Conservation (phyloP, 495 filamentous ascomycete genomes). For the Poronia punctata region DNA sequence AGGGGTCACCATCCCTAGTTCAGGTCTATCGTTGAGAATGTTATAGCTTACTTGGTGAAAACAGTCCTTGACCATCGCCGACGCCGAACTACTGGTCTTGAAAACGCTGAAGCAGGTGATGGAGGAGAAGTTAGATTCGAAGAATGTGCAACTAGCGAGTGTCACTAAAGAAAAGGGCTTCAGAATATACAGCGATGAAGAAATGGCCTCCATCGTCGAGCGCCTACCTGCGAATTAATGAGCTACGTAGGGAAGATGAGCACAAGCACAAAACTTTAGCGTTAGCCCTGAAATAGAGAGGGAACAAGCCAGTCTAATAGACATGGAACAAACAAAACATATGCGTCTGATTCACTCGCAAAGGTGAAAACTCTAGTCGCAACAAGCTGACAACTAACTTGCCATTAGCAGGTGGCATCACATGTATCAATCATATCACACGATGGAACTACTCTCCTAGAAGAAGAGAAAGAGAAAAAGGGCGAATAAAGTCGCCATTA, state of each 20-base stretch:
- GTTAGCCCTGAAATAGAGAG: slow-evolving; percentile 1
- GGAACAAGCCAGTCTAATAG: slow-evolving; percentile 10
- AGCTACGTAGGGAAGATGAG: neutral
- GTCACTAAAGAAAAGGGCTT: slow-evolving; percentile 97
- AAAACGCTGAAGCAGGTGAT: slow-evolving; percentile 99
- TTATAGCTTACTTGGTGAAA: slow-evolving; percentile 1
- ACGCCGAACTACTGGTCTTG: slow-evolving; percentile 90
- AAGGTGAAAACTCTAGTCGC: slow-evolving; percentile 1
- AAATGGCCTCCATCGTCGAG: slow-evolving; percentile 87
- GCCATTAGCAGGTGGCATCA: too few species aligned
- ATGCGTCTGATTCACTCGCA: slow-evolving; percentile 1
- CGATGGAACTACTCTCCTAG: too few species aligned
- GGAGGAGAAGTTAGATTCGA: slow-evolving; percentile 98
- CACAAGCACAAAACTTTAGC: neutral
- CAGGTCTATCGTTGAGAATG: slow-evolving; percentile 10
- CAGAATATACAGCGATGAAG: slow-evolving; percentile 92
- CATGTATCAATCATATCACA: too few species aligned
- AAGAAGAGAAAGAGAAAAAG: too few species aligned
- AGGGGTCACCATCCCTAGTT: neutral
- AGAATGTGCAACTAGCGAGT: slow-evolving; percentile 97
- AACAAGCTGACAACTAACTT: neutral
- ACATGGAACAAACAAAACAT: neutral
- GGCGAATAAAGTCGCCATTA: too few species aligned
- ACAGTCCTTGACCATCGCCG: slow-evolving; percentile 78
- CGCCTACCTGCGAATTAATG: slow-evolving; percentile 53